Conservation (phyloP, 768 basidiomycete genomes). For the Suillus lakei region DNA sequence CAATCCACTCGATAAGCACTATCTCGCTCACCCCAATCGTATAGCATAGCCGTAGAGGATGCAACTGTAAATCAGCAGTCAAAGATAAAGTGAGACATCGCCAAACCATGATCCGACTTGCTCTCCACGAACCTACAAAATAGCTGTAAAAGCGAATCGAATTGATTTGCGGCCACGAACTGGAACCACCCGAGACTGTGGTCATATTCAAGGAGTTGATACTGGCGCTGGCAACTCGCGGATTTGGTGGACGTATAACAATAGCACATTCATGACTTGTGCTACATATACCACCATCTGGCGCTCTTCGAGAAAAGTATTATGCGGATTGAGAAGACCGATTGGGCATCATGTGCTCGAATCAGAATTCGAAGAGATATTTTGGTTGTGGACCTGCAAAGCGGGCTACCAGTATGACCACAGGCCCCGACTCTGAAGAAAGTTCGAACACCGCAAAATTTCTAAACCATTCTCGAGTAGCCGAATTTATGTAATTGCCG, state of each 20-base stretch:
- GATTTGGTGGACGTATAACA: neutral
- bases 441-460: too few species aligned
- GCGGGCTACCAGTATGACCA: too few species aligned
- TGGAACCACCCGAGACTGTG: neutral
- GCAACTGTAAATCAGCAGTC: neutral
- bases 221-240: neutral
- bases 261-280: neutral
- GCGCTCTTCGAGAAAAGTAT: neutral
- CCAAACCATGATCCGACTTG: neutral
- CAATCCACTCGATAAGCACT: neutral
- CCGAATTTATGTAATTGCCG: too few species aligned
- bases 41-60: neutral
- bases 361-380: too few species aligned
- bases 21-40: neutral
- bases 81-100: neutral
- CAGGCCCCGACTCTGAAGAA: too few species aligned
- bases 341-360: too few species aligned
- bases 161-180: neutral
- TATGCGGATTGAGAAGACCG: neutral
- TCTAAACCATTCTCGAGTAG: too few species aligned
- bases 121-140: neutral
- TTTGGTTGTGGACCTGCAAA: neutral
- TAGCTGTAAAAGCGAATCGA: neutral
- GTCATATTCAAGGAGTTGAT: neutral
- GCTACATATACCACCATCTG: neutral